Base-by-base conservation (phyloP, 176 grass and related monocot genomes). In the Rhynchospora pubera region DNA sequence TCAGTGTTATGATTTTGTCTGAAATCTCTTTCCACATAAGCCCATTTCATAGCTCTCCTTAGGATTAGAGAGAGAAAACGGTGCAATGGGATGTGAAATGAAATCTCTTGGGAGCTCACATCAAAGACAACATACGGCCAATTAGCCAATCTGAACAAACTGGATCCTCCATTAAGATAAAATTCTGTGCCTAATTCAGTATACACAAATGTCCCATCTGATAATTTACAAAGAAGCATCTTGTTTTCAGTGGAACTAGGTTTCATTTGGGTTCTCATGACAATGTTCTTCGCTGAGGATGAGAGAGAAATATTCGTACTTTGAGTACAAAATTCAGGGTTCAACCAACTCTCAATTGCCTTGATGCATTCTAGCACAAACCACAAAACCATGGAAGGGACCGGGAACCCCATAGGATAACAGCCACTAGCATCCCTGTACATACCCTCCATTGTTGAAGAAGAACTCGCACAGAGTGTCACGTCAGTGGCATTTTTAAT, bases 11-110 rank as follows among this genome's bases (percentile, higher is more conserved):
- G 83, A 74, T 79, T 89, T 83, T 77, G 75, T 56, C 50, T 87
- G 88, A 51, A 83, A 59, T 12, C 2, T 82, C 82, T 82, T 87
- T 93, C 92, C 85, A 84, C 87, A 52, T 93, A 93, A 87, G 87
- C 90, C 62, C 60, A 78, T 77, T 85, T 86, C 87, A 96, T 86
- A 72, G 86, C 84, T 66, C 84, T 96, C 23, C 91, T 83, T 87
- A 99, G 65, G 43, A 99, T 74, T 55, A 87, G 87, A 2, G 97
- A 99, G 91, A 99, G 97, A 83, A 99, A 90, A 42, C 93, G 90
- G 82, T 99, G 97, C 79, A 99, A 86, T 79, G 97, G 97, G 65
- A 99, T 91, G 83, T 99, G 97, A 62, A 99, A 95, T 78, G 93
- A 99, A 80, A 89, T 96, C 85, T 93, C 97, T 82, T 99, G 97